Evolutionary conservation across 352 stramenopile genomes (phyloP), one percentile per base, ranked within the genome.

Genomic region (Phytophthora fragariae): DNA sequence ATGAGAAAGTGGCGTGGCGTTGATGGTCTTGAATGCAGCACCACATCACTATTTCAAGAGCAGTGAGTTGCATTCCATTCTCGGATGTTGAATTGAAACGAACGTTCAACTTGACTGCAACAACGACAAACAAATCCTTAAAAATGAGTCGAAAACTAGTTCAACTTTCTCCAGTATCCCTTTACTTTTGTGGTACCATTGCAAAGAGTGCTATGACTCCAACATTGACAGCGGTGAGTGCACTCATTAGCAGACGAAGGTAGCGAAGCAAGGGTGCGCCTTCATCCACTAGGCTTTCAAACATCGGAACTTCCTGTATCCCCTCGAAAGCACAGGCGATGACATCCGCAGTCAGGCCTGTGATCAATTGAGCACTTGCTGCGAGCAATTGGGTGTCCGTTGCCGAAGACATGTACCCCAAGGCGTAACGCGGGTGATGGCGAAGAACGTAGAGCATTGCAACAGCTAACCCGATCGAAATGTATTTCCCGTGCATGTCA

Each of bases 401-500:
- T n/a, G 61, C 14, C 15, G 61, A 52, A 8, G 61, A 59, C 61
- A 61, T 61, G 19, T 41, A 41, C 14, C 61, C 50, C 9, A 60
- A 46, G 14, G 64, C 49, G 29, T 77, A 82, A 44, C 70, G 66
- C n/a, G 72, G 62, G 24, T 82, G 78, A 21, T 61, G 49, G 5
- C 53, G 53, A 8, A 84, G 49, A 19, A 75, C 57, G 19, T 72
- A 65, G 5, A 77, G 53, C 19, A 82, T 44, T 4, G 57, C 66
- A n/a, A 73, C 73, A 8, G 77, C 61, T 17, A 72, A 19, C 14
- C 71, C 75, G 37, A 82, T 80, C n/a, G 77, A 82, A 39, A 84
- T 82, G 62, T 81, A 82, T 62, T 85, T 77, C 62, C 65, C 78
- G 57, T 85, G 72, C 78, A 81, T 85, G 31, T 82, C 78, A 9